Evolutionary conservation across 768 basidiomycete genomes (phyloP), one percentile per base, ranked within the genome.

Genomic region (Psilocybe sp.): DNA sequence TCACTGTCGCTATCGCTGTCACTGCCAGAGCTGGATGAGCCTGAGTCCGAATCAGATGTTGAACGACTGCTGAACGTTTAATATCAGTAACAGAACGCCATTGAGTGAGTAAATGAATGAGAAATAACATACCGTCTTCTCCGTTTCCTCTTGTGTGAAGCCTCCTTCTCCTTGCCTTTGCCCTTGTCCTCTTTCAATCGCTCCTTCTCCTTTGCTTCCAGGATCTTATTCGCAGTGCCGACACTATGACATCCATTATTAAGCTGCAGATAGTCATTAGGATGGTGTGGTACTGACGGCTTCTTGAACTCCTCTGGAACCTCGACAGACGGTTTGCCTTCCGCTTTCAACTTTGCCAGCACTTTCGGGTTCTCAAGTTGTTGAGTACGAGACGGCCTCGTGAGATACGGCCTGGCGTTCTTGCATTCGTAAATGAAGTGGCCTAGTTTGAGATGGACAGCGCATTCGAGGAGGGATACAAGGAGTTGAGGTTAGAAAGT

Each of bases 351-450:
- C 65, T 89, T 89, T 3, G 83, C 78, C 7, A 87, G 69, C 2
- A 81, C 43, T 18, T 69, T 74, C 3, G 92, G 92, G 48, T 91
- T 89, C 59, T 92, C 87, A 13, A 98, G 79, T 65, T 86, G 83
- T 59, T 93, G 80, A 1, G 91, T 91, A 37, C 93, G 81, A 33
- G 92, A 93, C 2, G 94, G 94, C n/a, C 95, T 79, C 10, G 90
- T 82, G 36, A 92, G 75, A 64, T 97, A 98, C 19, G 92, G 89
- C 2, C 88, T 78, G 16, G 79, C 59, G 14, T 78, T 76, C 68
- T 91, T 92, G 79, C 95, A 98, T 70, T 97, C 81, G 62, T 86
- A 98, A 11, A 84, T 97, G 64, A 86, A 95, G 67, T 97, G 95
- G 0, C 93, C 94, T 84, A 61, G 34, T 49, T 23, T 18, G 35